Evolutionary conservation across 2,329 filamentous ascomycete species (phyloP), one percentile per base, ranked within the genome.

Genomic region (Botrytis galanthina): DNA sequence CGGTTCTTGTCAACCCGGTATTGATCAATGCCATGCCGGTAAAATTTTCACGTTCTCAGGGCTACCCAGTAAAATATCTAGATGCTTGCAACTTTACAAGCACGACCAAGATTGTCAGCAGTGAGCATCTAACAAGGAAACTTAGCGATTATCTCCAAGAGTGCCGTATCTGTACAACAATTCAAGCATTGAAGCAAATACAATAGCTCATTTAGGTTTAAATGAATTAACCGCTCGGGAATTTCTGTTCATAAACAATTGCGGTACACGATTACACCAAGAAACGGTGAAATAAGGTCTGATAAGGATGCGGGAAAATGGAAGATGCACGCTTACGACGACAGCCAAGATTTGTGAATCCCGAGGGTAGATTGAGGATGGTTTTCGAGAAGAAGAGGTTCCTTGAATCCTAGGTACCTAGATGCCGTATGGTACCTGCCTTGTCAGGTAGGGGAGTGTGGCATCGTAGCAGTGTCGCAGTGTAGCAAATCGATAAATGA

Each of bases 181-280:
- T 42, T 62, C 60, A 42, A 39, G 35, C 8, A 39, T 54, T 20
- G 22, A n/a, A 54, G 32, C 4, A 20, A 29, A 22, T 29, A 42
- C 20, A 69, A 39, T 42, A 32, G 39, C 42, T 37, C 18, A 51
- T 37, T 42, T 57, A 67, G 20, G 61, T 26, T 57, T 51, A 66
- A 42, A 71, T 71, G n/a, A 64, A 48, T 42, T 72, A 67, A 35
- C 46, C 70, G 60, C 70, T 72, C 46, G 60, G 46, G n/a, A 46
- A 72, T 54, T 70, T 57, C 44, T 29, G 35, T 29, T 32, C 9
- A n/a, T 62, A 18, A 72, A 54, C 48, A 16, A 54, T 54, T 54
- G 14, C 48, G 26, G 26, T n/a, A 54, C 42, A 20, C 26, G n/a
- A 10, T 71, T 57, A 46, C 35, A 48, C n/a, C 29, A 20, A 62